phyloP scores from a whole-genome alignment of 352 stramenopile species.

The Blastocystis hominis region DNA sequence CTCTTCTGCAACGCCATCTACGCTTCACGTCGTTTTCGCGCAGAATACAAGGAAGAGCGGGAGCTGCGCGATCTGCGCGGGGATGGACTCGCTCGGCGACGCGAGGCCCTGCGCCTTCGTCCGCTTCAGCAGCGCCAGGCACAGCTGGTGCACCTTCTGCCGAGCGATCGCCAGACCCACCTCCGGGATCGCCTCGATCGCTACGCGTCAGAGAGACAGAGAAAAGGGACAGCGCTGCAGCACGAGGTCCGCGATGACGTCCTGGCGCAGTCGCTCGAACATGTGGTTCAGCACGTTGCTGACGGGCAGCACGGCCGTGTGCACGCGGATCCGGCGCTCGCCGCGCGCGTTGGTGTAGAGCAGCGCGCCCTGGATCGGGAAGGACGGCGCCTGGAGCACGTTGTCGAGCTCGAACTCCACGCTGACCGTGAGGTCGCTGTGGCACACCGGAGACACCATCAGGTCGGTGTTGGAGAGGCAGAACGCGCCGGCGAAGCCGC shows the following conservation, averaged over 20 bases:
- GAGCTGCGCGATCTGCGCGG: conserved; percentile 82
- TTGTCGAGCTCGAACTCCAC: conserved; percentile 91
- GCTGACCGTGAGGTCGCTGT: conserved; percentile 85
- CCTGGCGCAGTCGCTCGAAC: conserved; percentile 57
- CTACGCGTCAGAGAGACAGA: not conserved
- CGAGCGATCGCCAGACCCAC: not conserved
- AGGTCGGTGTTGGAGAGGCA: conserved; percentile 91
- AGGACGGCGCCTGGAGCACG: conserved; percentile 73
- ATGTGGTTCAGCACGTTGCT: conserved; percentile 55
- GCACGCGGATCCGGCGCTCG: conserved; percentile 80
- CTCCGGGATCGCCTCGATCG: not conserved
- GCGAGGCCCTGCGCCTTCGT: conserved; percentile 68
- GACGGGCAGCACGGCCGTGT: conserved; percentile 59
- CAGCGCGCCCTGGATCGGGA: conserved; percentile 87
- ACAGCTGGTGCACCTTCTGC: conserved; percentile 27
- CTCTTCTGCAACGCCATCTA: conserved; percentile 94
- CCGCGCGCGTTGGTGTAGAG: conserved; percentile 92
- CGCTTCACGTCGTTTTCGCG: not conserved
- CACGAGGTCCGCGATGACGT: conserved; percentile 55
- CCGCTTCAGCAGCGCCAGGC: conserved; percentile 65
- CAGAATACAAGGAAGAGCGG: conserved; percentile 80
- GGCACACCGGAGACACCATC: conserved; percentile 85
- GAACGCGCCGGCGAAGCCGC: conserved; percentile 95
- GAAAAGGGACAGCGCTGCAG: not conserved
- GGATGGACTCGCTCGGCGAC: conserved; percentile 72